These are phyloP conservation scores for Alternaria brassicicola DNA, from an alignment of 2,329 filamentous ascomycete genomes.

Conservation along the genomic window DNA sequence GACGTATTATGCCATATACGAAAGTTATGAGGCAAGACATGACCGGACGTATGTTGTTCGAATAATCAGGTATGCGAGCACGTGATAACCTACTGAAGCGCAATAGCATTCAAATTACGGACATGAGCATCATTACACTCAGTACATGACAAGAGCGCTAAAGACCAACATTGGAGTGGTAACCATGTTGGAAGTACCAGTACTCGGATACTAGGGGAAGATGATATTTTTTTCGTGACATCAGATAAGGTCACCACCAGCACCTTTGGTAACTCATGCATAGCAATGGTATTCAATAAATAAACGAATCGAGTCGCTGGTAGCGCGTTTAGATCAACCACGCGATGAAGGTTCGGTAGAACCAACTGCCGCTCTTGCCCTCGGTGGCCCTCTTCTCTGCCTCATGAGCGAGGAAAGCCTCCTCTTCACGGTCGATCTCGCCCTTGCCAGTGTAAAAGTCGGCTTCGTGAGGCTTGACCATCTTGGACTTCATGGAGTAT, in stretches of 20 bases:
- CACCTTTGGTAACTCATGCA: neutral
- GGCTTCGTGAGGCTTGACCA: slow-evolving; percentile 62
- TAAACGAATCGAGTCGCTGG: neutral
- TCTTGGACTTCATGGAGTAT: slow-evolving; percentile 34
- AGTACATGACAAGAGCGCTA: neutral
- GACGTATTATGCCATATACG: neutral
- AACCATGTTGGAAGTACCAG: neutral
- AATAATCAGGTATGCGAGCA: neutral
- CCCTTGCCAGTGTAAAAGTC: slow-evolving; percentile 78
- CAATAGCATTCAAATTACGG: neutral
- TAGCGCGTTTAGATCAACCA: slow-evolving; percentile 63
- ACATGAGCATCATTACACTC: neutral
- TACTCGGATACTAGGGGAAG: neutral
- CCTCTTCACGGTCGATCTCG: slow-evolving; percentile 74
- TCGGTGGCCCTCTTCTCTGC: slow-evolving; percentile 49
- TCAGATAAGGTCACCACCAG: neutral
- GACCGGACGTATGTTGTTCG: neutral
- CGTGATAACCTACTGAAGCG: neutral
- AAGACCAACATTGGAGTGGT: neutral
- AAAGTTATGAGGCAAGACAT: neutral
- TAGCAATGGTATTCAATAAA: neutral
- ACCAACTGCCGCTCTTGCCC: slow-evolving; percentile 53
- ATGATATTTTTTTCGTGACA: neutral
- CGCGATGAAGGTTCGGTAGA: slow-evolving; percentile 64
- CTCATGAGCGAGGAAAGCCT: slow-evolving; percentile 67